Base-by-base conservation (phyloP, 1,139 yeast species). In the Taphrina communis region DNA sequence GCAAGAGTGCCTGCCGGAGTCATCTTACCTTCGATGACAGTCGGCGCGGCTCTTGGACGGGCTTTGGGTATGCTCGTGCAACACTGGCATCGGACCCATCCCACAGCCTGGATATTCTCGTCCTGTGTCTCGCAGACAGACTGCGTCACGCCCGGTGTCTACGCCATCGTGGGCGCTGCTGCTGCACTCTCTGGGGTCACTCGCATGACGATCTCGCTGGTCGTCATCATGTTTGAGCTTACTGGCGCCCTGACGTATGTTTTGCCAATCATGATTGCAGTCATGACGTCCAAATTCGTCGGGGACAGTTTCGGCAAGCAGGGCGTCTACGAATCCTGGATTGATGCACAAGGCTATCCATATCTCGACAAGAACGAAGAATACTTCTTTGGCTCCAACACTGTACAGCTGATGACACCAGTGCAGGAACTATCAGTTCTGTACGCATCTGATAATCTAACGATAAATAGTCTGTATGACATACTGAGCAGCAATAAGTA, bases 171-270 rank as follows among this genome's bases (percentile, higher is more conserved):
- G 1, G 84, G 86, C 7, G 89, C 89, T 0, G 89, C 89, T 4
- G 86, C 89, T 0, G 85, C 86, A 71, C 84, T 86, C 86, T 89
- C 89, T 0, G 89, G 89, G 0, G 85, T 86, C 3, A 86, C 89
- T 0, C 78, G 89, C 71, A 86, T 86, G 89, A 86, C 85, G 70
- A 84, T 86, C 50, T 85, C 89, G 6, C 65, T 60, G n/a, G 57
- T 50, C 38, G 85, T 85, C 6, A 86, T 86, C 66, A 75, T 86
- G 69, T 86, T 86, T 75, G 89, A 86, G 73, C 77, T 86, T 65
- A 86, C 89, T 1, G 85, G 87, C 36, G 83, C 87, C 8, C 82
- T 85, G 72, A 84, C 85, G 39, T 85, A 86, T 75, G 88, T 86
- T 7, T 57, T 65, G 17, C 70, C 71, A 31, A 69, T 69, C 56